Evolutionary conservation across 306 rosid species (phyloP).

Genomic region (Castanea mollissima): DNA sequence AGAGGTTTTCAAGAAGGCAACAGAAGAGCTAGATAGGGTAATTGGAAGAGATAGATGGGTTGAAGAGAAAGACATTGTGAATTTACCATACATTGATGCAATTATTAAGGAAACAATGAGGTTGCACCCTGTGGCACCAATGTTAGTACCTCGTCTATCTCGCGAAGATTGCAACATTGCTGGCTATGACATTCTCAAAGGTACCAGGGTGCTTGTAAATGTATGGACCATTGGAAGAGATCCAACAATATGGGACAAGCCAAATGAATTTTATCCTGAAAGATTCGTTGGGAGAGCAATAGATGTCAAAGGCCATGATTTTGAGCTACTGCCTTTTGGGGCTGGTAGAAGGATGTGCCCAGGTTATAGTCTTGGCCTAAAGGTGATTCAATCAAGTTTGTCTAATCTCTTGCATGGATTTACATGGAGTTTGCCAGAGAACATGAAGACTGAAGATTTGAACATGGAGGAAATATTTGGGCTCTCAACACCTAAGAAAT

Average conservation of each 20-base stretch:
- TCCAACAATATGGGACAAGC: slow-evolving; percentile 64
- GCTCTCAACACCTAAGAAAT: slow-evolving; percentile 57
- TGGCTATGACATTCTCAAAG: slow-evolving; percentile 73
- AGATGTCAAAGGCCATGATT: slow-evolving; percentile 73
- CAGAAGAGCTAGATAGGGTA: slow-evolving; percentile 65
- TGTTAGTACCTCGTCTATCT: slow-evolving; percentile 60
- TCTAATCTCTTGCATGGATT: slow-evolving; percentile 86
- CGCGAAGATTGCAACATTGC: slow-evolving; percentile 42
- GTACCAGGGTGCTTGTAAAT: slow-evolving; percentile 48
- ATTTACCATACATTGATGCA: slow-evolving; percentile 52
- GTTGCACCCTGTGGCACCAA: slow-evolving; percentile 81
- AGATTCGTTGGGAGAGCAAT: slow-evolving; percentile 54
- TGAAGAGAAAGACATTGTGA: slow-evolving; percentile 64
- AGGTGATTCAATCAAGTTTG: slow-evolving; percentile 71
- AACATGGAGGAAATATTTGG: slow-evolving; percentile 76
- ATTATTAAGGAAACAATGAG: slow-evolving; percentile 74
- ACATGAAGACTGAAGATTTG: slow-evolving; percentile 47
- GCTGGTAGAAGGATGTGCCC: slow-evolving; percentile 92
- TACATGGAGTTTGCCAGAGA: slow-evolving; percentile 53
- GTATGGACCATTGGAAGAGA: slow-evolving; percentile 71
- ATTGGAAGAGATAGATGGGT: slow-evolving; percentile 82
- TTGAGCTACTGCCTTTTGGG: slow-evolving; percentile 78
- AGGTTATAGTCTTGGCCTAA: slow-evolving; percentile 70
- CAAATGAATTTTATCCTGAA: slow-evolving; percentile 58
- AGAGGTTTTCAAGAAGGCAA: slow-evolving; percentile 48